Evolutionary conservation across 805 yeast genomes (phyloP).

Genomic region (Candida andamanensis): DNA sequence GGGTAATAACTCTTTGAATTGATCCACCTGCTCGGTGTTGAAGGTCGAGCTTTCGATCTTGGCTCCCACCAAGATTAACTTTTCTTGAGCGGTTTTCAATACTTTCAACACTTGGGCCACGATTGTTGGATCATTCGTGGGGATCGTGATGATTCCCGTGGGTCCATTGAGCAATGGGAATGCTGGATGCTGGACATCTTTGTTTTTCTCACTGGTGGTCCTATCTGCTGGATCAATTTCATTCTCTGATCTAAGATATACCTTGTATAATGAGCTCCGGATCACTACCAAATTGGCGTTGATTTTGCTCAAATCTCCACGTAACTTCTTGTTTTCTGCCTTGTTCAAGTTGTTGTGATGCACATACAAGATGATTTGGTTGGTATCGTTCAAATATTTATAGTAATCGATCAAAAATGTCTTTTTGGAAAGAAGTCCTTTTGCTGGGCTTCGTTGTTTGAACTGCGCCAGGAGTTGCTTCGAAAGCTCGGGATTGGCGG

Average conservation of each 20-base stretch:
- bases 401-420: conserved; percentile 81
- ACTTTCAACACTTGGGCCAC: conserved; percentile 60
- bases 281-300: conserved; percentile 70
- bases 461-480: too few species aligned
- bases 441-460: conserved; percentile 39
- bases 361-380: conserved; percentile 67
- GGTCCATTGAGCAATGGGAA: conserved; percentile 75
- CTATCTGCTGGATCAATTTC: conserved; percentile 70
- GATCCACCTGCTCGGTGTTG: conserved; percentile 47
- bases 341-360: conserved; percentile 83
- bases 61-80: conserved; percentile 81
- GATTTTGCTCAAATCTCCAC: conserved; percentile 55
- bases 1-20: conserved; percentile 70
- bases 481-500: too few species aligned
- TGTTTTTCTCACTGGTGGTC: conserved; percentile 43
- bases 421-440: conserved; percentile 69
- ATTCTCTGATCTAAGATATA: conserved; percentile 65
- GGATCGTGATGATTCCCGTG: conserved; percentile 70
- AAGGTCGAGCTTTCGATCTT: conserved; percentile 59
- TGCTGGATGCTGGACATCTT: conserved; percentile 58
- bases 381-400: conserved; percentile 59
- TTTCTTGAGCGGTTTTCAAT: conserved; percentile 61
- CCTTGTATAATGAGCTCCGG: conserved; percentile 65
- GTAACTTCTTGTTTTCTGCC: conserved; percentile 57
- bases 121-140: conserved; percentile 62